Evolutionary conservation across 1,284 basidiomycete species (phyloP), one percentile per base, ranked within the genome.

Genomic region (Cronartium quercuum): DNA sequence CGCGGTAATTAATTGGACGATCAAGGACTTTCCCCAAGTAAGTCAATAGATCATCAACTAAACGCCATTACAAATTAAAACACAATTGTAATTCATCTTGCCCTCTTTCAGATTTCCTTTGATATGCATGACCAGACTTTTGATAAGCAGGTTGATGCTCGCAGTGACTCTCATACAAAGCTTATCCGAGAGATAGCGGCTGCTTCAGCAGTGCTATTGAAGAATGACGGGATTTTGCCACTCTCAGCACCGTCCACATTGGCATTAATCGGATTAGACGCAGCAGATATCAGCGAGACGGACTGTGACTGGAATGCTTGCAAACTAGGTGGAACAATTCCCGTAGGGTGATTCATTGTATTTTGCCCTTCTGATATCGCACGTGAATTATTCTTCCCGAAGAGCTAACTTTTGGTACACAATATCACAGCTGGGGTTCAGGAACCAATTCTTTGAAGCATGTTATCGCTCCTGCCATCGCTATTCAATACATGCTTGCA

Each of bases 251-350:
- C 76, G 38, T 70, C 67, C 38, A 77, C 63, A 29, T 71, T 78
- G 15, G 77, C 78, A n/a, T 76, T 77, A 24, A 70, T 78, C 42
- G 78, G 77, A 35, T 62, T 77, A 38, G 78, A 78, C 61, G 76
- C 75, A 24, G 18, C n/a, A 60, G 13, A 12, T 0, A 35, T 41
- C 24, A 15, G 24, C 15, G 37, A 13, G n/a, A 37, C 18, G n/a
- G 35, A 29, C 10, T 24, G 51, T 60, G 37, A n/a, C 13, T 42
- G 35, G 9, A 6, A n/a, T 1, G 37, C 58, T 12, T 51, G 51
- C 51, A 18, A 55, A 55, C 51, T 55, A 6, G 18, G 51, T n/a
- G 51, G 51, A 21, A 55, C 51, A 1, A 55, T 55, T n/a, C 12
- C 51, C 29, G 51, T 55, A n/a, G 51, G 51, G 51, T 55, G 29